Evolutionary conservation across 768 basidiomycete species (phyloP).

Genomic region (Pleurotus platypus): DNA sequence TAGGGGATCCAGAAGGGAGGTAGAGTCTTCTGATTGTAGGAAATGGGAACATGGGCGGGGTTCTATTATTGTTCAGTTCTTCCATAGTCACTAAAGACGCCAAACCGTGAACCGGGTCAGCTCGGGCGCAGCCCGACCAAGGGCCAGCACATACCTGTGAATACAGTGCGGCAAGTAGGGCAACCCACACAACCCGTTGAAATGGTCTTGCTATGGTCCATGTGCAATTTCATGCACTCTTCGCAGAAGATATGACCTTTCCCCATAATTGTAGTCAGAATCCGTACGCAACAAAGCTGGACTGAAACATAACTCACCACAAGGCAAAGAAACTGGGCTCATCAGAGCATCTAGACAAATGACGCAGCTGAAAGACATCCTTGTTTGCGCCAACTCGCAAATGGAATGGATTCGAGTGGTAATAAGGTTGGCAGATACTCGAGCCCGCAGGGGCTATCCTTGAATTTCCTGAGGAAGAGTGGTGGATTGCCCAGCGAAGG

Average conservation of each 20-base stretch:
- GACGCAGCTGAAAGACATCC: slow-evolving; percentile 2
- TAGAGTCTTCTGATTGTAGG: slow-evolving; percentile 1
- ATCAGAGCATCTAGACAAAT: slow-evolving; percentile 9
- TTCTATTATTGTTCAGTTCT: background rate
- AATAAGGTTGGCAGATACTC: no score
- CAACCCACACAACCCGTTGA: slow-evolving; percentile 2
- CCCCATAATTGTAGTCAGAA: background rate
- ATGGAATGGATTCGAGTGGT: background rate
- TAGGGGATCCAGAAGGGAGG: background rate
- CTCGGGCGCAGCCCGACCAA: no score
- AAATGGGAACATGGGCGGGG: background rate
- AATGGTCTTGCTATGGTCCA: background rate
- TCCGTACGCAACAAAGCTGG: no score
- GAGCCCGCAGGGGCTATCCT: no score
- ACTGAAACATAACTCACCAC: slow-evolving; percentile 1
- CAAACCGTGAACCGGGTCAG: no score
- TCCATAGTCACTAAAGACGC: slow-evolving; percentile 1
- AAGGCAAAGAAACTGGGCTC: slow-evolving; percentile 9
- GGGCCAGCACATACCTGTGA: background rate
- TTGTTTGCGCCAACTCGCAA: background rate
- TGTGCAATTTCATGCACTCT: slow-evolving; percentile 7
- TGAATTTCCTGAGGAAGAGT: no score
- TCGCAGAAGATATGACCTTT: slow-evolving; percentile 9
- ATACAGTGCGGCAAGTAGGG: slow-evolving; percentile 1
- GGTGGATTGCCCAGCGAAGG: no score